Percentiles rank a stretch among this genome's conserved stretches.
Conservation (phyloP, 2,329 filamentous ascomycete species). For the Graphilbum ipis-grandicollis region DNA sequence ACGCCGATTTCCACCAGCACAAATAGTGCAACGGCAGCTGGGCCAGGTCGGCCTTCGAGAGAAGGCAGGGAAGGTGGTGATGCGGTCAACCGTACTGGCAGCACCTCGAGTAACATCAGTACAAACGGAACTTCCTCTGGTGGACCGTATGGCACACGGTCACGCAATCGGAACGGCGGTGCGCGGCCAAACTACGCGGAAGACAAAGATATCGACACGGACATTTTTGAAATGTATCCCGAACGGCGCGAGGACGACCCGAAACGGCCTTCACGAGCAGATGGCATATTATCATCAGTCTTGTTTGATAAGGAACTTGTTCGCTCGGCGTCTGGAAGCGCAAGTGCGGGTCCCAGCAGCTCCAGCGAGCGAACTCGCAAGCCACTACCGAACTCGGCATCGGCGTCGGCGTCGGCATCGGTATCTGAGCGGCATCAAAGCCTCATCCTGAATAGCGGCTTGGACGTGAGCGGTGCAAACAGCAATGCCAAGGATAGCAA, state of each 20-base stretch:
- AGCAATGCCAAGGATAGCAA: slow-evolving; percentile 9
- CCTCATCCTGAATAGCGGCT: slow-evolving; percentile 12
- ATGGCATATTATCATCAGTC: slow-evolving; percentile 4
- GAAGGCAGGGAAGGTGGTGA: slow-evolving; percentile 14
- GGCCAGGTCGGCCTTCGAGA: slow-evolving; percentile 26
- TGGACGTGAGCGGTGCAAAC: no score
- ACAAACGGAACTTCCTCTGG: neutral
- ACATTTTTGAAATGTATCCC: slow-evolving; percentile 54
- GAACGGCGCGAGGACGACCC: slow-evolving; percentile 37
- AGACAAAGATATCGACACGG: slow-evolving; percentile 76
- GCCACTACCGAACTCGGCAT: slow-evolving; percentile 6
- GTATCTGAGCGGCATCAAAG: slow-evolving; percentile 2
- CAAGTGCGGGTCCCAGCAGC: neutral
- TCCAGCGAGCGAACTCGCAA: slow-evolving; percentile 7
- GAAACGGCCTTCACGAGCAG: slow-evolving; percentile 32
- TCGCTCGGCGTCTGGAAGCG: slow-evolving; percentile 3
- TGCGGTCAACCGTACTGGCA: slow-evolving; percentile 12
- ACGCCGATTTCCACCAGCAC: slow-evolving; percentile 2
- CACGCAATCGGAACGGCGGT: slow-evolving; percentile 67
- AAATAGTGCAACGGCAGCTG: slow-evolving; percentile 13
- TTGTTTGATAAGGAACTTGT: slow-evolving; percentile 5
- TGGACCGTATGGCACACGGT: slow-evolving; percentile 76
- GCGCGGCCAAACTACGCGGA: slow-evolving; percentile 90
- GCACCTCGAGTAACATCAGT: neutral
- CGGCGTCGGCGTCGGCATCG: no score